Percentiles rank a stretch among this genome's conserved stretches.
Evolutionary conservation across 1,284 basidiomycete genomes (phyloP).

Genomic region (Microstroma glucosiphilum): DNA sequence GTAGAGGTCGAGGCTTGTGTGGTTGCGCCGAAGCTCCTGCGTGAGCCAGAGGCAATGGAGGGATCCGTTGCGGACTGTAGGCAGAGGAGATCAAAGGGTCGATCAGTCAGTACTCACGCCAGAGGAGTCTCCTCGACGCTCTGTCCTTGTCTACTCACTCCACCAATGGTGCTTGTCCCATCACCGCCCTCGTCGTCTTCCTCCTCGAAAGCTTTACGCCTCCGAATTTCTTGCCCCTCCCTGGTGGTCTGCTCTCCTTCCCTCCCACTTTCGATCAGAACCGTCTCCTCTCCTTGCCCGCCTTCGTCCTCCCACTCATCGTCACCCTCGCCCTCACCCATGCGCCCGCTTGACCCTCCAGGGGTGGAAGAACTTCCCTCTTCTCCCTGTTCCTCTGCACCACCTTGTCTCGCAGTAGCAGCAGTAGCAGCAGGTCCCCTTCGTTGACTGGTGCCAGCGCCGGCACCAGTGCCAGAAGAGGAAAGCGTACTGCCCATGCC

Average conservation of each 20-base stretch:
- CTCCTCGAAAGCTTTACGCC: slow-evolving; percentile 8
- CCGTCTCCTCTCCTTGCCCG: slow-evolving; percentile 12
- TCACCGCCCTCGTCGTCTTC: neutral
- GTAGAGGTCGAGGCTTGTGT: slow-evolving; percentile 1
- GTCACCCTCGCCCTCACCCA: neutral
- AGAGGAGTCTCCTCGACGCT: too few relatives aligned
- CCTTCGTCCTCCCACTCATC: slow-evolving; percentile 7
- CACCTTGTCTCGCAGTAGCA: neutral
- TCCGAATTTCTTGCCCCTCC: slow-evolving; percentile 5
- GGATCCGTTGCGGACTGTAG: neutral
- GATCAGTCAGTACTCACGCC: too few relatives aligned
- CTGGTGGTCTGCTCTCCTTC: slow-evolving; percentile 1
- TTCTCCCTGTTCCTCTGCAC: too few relatives aligned
- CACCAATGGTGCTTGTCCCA: neutral
- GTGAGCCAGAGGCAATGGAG: neutral
- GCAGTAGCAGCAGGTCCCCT: neutral
- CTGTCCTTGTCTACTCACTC: neutral
- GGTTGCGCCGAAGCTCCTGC: slow-evolving; percentile 4
- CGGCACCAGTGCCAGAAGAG: neutral
- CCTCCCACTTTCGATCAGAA: neutral
- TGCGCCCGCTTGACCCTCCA: neutral
- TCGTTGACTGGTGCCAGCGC: slow-evolving; percentile 4
- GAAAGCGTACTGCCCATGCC: slow-evolving; percentile 11
- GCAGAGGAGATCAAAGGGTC: too few relatives aligned
- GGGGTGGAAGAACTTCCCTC: too few relatives aligned